Conservation (phyloP, 495 filamentous ascomycete genomes). For the Podospora bellae-mahoneyi region DNA sequence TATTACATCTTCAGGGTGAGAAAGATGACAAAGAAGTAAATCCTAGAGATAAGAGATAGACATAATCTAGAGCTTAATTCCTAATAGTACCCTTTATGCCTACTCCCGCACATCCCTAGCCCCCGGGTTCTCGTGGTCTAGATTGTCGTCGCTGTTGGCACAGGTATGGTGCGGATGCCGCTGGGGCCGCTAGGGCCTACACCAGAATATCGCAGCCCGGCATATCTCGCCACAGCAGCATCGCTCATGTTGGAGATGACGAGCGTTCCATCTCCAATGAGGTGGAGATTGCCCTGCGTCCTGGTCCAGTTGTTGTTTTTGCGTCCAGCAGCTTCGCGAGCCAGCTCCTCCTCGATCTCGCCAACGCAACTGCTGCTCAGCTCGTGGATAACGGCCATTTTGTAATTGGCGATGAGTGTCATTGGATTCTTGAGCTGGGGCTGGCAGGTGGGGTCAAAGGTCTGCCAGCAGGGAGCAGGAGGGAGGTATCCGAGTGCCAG, state of each 20-base stretch:
- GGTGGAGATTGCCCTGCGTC: conserved; percentile 19
- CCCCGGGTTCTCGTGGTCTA: no score
- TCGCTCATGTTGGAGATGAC: conserved; percentile 26
- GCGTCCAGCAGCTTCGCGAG: conserved; percentile 19
- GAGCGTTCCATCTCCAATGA: conserved; percentile 21
- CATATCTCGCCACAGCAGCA: conserved; percentile 17
- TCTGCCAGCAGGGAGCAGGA: conserved; percentile 32
- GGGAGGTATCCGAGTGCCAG: conserved; percentile 26
- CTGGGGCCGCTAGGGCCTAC: background rate
- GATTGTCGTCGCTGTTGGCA: no score
- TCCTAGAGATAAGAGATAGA: no score
- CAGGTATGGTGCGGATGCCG: no score
- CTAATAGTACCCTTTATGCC: no score
- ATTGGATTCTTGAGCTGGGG: conserved; percentile 23
- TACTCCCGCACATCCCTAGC: no score
- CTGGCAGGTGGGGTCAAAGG: conserved; percentile 24
- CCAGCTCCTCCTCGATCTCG: conserved; percentile 26
- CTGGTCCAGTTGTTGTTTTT: conserved; percentile 26
- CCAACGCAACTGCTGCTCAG: conserved; percentile 17
- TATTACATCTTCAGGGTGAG: conserved; percentile 54
- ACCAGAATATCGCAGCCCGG: conserved; percentile 16
- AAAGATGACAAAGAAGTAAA: background rate
- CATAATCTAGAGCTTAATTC: no score
- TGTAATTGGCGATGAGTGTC: conserved; percentile 20
- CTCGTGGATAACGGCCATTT: conserved; percentile 22